Percentiles rank a stretch among this genome's conserved stretches.
Evolutionary conservation across 768 basidiomycete genomes (phyloP).

Genomic region (Boletus bicolor): DNA sequence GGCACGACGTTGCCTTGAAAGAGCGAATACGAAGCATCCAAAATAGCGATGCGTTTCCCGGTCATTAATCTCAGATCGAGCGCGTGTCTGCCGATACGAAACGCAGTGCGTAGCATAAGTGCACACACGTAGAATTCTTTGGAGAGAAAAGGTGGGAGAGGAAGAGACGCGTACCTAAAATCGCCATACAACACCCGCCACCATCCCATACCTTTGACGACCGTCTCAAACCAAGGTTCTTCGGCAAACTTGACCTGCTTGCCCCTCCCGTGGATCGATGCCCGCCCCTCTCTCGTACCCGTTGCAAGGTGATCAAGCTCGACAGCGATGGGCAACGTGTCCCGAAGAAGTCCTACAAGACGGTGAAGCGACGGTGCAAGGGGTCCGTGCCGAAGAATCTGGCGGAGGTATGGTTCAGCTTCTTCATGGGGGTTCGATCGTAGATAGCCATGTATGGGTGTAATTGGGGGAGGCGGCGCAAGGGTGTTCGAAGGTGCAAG

Average conservation of each 20-base stretch:
- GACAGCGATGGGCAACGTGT: slow-evolving; percentile 74
- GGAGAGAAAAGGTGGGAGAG: slow-evolving; percentile 2
- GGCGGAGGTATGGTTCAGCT: slow-evolving; percentile 71
- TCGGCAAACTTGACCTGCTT: slow-evolving; percentile 19
- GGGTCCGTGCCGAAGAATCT: slow-evolving; percentile 65
- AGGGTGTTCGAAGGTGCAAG: slow-evolving; percentile 14
- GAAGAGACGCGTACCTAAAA: slow-evolving; percentile 43
- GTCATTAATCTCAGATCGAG: slow-evolving; percentile 78
- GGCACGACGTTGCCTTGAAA: slow-evolving; percentile 26
- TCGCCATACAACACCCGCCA: slow-evolving; percentile 72
- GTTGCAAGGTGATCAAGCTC: slow-evolving; percentile 58
- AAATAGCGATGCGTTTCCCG: slow-evolving; percentile 58
- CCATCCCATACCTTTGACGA: slow-evolving; percentile 81
- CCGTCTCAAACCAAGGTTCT: slow-evolving; percentile 51
- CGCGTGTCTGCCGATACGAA: slow-evolving; percentile 52
- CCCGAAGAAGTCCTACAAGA: slow-evolving; percentile 65
- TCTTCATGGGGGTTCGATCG: slow-evolving; percentile 71
- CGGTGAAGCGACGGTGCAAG: slow-evolving; percentile 63
- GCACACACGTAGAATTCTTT: not conserved
- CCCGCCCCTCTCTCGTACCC: slow-evolving; percentile 29
- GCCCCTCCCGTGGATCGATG: slow-evolving; percentile 1
- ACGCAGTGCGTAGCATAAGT: not conserved
- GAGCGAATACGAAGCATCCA: slow-evolving; percentile 71
- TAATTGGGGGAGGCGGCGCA: slow-evolving; percentile 26
- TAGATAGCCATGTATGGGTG: slow-evolving; percentile 28